phyloP scores from a whole-genome alignment of 2,329 filamentous ascomycete genomes.

The Nannizziopsis arthrosporioides region DNA sequence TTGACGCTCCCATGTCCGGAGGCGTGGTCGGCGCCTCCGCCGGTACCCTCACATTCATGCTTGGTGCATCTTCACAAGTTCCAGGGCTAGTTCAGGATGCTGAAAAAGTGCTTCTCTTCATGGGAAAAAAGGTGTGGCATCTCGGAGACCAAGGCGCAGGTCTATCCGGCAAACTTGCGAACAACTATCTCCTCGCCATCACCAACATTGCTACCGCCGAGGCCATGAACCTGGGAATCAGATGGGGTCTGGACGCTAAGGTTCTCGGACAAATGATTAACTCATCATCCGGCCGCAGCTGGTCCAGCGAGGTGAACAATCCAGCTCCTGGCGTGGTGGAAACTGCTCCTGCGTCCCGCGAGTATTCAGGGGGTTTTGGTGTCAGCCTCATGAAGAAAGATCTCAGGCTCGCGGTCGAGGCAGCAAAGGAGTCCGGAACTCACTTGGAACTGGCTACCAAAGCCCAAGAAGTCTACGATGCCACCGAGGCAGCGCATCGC shows the following conservation, averaged over 20 bases:
- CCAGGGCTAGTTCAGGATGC: slow-evolving; percentile 49
- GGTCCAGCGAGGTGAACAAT: slow-evolving; percentile 93
- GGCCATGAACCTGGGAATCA: slow-evolving; percentile 54
- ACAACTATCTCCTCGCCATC: slow-evolving; percentile 91
- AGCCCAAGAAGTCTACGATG: slow-evolving; percentile 56
- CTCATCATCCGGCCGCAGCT: slow-evolving; percentile 84
- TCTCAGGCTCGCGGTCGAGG: slow-evolving; percentile 58
- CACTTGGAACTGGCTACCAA: slow-evolving; percentile 52
- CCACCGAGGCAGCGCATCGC: slow-evolving; percentile 50
- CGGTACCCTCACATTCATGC: slow-evolving; percentile 90
- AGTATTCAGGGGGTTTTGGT: slow-evolving; percentile 67
- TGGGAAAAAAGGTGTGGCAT: slow-evolving; percentile 80
- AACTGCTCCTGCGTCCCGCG: slow-evolving; percentile 60
- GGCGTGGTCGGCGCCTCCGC: slow-evolving; percentile 84
- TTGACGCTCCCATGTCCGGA: slow-evolving; percentile 94
- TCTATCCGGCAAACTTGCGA: slow-evolving; percentile 83
- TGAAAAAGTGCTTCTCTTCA: slow-evolving; percentile 58
- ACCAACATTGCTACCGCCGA: slow-evolving; percentile 70
- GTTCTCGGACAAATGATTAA: slow-evolving; percentile 80
- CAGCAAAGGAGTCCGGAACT: slow-evolving; percentile 56
- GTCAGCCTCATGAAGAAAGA: slow-evolving; percentile 74
- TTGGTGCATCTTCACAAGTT: slow-evolving; percentile 50
- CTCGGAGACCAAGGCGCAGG: slow-evolving; percentile 76
- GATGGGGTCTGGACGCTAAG: slow-evolving; percentile 51
- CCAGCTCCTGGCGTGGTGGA: slow-evolving; percentile 77